phyloP scores from a whole-genome alignment of 2,329 filamentous ascomycete species.

The Monilinia fructicola region DNA sequence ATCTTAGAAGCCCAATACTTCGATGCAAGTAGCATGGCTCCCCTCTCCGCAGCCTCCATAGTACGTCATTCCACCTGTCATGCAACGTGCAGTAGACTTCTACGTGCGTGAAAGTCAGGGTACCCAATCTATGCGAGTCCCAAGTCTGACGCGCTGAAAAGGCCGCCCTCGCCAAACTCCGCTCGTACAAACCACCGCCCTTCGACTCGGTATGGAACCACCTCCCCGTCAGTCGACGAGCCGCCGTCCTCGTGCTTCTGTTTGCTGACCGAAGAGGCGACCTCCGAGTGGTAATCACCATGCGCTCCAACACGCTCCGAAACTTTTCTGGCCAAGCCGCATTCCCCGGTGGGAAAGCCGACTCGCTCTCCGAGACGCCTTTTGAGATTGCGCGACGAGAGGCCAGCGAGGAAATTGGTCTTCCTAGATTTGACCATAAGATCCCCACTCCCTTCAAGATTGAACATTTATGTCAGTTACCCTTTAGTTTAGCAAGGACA shows the following conservation, averaged over 20 bases:
- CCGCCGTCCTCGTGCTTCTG: slow-evolving; percentile 83
- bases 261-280: slow-evolving; percentile 83
- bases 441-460: slow-evolving; percentile 78
- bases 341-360: slow-evolving; percentile 76
- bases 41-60: slow-evolving; percentile 36
- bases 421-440: slow-evolving; percentile 67
- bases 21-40: slow-evolving; percentile 40
- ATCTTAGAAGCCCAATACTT: slow-evolving; percentile 40
- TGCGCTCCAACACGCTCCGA: slow-evolving; percentile 62
- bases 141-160: slow-evolving; percentile 15
- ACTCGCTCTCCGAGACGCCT: slow-evolving; percentile 57
- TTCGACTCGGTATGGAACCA: slow-evolving; percentile 61
- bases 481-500: slow-evolving; percentile 70
- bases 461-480: slow-evolving; percentile 84
- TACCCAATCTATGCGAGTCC: too few relatives aligned
- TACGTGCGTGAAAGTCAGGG: background rate
- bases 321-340: slow-evolving; percentile 83
- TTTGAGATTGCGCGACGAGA: slow-evolving; percentile 85
- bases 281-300: slow-evolving; percentile 68
- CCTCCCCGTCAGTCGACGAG: slow-evolving; percentile 65
- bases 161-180: slow-evolving; percentile 54
- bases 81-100: background rate
- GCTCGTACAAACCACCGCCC: slow-evolving; percentile 59
- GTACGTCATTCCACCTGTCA: slow-evolving; percentile 28
- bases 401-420: slow-evolving; percentile 89